Percentiles rank a stretch among this genome's conserved stretches.
phyloP scores from a whole-genome alignment of 2,329 filamentous ascomycete species.

The Fusarium anguioides region DNA sequence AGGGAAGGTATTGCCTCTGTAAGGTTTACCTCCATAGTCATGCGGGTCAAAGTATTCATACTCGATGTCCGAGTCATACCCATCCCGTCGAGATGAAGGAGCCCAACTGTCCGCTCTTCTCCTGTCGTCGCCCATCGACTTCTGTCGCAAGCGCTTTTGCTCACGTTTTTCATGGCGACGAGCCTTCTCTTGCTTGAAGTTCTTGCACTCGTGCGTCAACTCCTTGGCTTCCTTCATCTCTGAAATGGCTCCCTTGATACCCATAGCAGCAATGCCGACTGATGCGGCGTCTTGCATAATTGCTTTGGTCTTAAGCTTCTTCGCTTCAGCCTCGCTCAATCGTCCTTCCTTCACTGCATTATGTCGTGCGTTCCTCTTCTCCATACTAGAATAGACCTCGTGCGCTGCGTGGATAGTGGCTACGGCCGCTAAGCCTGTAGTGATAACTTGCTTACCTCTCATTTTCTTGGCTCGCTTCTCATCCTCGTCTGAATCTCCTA shows the following conservation, averaged over 20 bases:
- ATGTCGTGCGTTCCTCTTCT: constrained; percentile 64
- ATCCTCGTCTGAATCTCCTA: constrained; percentile 69
- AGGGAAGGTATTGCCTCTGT: constrained; percentile 32
- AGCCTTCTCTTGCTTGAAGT: constrained; percentile 62
- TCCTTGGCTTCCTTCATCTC: constrained; percentile 68
- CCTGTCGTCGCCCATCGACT: constrained; percentile 48
- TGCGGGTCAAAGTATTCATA: constrained; percentile 54
- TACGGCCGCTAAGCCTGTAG: constrained; percentile 66
- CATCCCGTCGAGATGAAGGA: constrained; percentile 55
- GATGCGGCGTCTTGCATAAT: constrained; percentile 69
- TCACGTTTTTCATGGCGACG: constrained; percentile 61
- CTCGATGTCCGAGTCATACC: constrained; percentile 55
- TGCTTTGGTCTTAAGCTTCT: constrained; percentile 67
- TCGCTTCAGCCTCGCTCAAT: constrained; percentile 62
- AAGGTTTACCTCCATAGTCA: constrained; percentile 55
- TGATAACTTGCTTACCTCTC: constrained; percentile 71
- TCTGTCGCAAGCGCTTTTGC: constrained; percentile 49
- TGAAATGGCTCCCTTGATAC: constrained; percentile 66
- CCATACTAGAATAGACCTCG: constrained; percentile 68
- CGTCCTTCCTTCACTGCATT: constrained; percentile 65
- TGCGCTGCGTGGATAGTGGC: constrained; percentile 71
- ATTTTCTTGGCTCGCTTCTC: constrained; percentile 65
- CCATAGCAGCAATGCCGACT: constrained; percentile 67
- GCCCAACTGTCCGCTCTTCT: constrained; percentile 59
- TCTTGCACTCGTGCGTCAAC: constrained; percentile 58